These are phyloP conservation scores for Annona squamosa DNA, from an alignment of 164 flowering plant genomes.

Conservation along the genomic window DNA sequence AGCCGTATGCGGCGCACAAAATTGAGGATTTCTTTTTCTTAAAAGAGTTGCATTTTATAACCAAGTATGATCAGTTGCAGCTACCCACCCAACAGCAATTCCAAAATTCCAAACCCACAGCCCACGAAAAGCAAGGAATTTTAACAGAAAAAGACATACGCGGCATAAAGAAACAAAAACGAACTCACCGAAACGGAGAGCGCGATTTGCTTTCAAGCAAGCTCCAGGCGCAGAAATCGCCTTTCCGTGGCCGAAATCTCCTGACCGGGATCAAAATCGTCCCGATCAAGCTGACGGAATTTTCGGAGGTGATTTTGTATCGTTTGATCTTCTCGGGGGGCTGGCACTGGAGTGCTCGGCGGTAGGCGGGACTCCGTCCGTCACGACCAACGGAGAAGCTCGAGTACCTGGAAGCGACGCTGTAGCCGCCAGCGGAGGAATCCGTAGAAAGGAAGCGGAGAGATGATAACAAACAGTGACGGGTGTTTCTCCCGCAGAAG, in stretches of 20 bases:
- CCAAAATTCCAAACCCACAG: too few species aligned
- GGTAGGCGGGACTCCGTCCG: neutral
- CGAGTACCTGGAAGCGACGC: neutral
- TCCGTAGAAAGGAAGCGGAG: neutral
- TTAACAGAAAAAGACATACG: too few species aligned
- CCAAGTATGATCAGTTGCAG: too few species aligned
- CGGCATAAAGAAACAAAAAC: too few species aligned
- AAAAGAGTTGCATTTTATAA: too few species aligned
- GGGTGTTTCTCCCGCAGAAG: neutral
- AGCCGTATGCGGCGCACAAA: too few species aligned
- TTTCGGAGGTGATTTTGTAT: neutral
- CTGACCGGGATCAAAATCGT: neutral
- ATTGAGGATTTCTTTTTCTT: too few species aligned
- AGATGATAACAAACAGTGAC: neutral
- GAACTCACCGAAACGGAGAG: too few species aligned
- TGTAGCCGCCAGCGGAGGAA: neutral
- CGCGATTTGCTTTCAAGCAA: too few species aligned
- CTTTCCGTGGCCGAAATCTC: neutral
- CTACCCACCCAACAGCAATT: too few species aligned
- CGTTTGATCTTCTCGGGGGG: neutral
- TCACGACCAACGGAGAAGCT: neutral
- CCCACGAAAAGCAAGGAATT: too few species aligned
- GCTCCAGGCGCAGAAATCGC: neutral
- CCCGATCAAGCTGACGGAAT: neutral
- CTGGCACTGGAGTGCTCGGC: neutral